A percentile compares a stretch with the other conserved stretches of the same genome.
These are phyloP conservation scores for Micractinium conductrix DNA, from an alignment of 139 green algal genomes.

Conservation along the genomic window DNA sequence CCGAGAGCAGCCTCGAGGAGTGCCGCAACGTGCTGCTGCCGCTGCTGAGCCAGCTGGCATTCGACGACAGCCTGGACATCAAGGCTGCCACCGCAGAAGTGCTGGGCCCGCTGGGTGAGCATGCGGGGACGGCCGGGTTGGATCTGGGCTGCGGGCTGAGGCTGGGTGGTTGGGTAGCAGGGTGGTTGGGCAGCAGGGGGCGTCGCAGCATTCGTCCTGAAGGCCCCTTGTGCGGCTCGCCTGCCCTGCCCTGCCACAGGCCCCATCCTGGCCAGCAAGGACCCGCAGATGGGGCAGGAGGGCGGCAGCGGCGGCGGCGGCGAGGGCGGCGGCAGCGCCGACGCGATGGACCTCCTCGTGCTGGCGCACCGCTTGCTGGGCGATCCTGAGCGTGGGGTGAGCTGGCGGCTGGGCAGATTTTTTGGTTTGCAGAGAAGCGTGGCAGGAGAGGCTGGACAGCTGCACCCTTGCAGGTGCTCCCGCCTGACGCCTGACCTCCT, in stretches of 20 bases:
- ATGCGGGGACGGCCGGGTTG: too few relatives aligned
- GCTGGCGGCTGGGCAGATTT: too few relatives aligned
- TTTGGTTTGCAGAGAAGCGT: too few relatives aligned
- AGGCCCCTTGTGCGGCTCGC: too few relatives aligned
- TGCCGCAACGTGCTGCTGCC: conserved; percentile 8
- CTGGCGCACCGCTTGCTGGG: conserved; percentile 22
- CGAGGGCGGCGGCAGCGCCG: conserved; percentile 13
- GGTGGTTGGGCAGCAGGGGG: too few relatives aligned
- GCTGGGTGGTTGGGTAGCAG: too few relatives aligned
- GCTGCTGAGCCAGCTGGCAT: conserved; percentile 33
- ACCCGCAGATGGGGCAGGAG: not conserved
- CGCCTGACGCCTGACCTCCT: too few relatives aligned
- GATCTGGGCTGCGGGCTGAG: too few relatives aligned
- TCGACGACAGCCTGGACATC: conserved; percentile 28
- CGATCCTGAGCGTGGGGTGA: conserved; percentile 23
- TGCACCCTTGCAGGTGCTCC: not conserved
- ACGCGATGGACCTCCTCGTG: conserved; percentile 32
- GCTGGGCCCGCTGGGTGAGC: conserved; percentile 36
- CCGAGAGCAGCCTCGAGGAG: not conserved
- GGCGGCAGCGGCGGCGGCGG: too few relatives aligned
- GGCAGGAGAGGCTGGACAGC: too few relatives aligned
- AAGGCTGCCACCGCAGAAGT: conserved; percentile 26
- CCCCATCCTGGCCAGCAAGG: conserved; percentile 20
- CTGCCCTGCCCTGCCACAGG: not conserved
- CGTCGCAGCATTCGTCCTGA: too few relatives aligned